Evolutionary conservation across 805 yeast species (phyloP).

Genomic region (Blastobotrys americana): DNA sequence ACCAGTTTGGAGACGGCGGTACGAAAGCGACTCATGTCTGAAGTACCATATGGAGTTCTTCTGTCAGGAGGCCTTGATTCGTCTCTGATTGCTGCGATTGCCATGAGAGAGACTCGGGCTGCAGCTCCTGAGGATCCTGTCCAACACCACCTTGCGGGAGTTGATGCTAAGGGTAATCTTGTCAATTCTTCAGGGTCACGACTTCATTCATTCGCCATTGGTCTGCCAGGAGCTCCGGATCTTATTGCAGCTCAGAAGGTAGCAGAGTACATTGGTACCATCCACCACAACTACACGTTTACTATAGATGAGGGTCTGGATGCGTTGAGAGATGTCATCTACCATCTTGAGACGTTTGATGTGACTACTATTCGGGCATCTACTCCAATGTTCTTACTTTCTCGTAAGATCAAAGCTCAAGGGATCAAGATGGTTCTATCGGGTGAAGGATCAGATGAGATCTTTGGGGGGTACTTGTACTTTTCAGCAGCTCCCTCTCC

Average conservation of each 20-base stretch:
- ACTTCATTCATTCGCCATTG: constrained; percentile 94
- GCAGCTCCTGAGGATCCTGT: constrained; percentile 64
- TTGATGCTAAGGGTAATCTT: constrained; percentile 81
- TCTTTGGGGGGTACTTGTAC: constrained; percentile 97
- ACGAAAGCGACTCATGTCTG: constrained; percentile 98
- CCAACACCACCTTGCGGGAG: constrained; percentile 72
- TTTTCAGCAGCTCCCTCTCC: constrained; percentile 95
- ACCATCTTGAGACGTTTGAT: constrained; percentile 94
- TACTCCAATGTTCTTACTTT: constrained; percentile 94
- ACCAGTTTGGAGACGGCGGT: constrained; percentile 87
- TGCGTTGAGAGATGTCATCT: constrained; percentile 88
- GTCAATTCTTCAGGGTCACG: constrained; percentile 54
- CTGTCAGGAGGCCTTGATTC: constrained; percentile 97
- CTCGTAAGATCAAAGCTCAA: constrained; percentile 97
- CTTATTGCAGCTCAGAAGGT: constrained; percentile 92
- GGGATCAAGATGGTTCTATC: constrained; percentile 99
- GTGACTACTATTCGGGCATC: constrained; percentile 99
- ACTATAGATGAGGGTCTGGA: constrained; percentile 96
- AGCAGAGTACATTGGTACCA: constrained; percentile 91
- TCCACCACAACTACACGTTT: constrained; percentile 97
- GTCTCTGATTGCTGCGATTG: constrained; percentile 91
- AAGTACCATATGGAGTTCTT: constrained; percentile 97
- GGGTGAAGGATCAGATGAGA: constrained; percentile 99
- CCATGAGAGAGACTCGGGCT: constrained; percentile 88
- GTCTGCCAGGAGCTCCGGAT: constrained; percentile 97